Evolutionary conservation across 2,329 filamentous ascomycete species (phyloP).

Genomic region (Colletotrichum ledebouriae): DNA sequence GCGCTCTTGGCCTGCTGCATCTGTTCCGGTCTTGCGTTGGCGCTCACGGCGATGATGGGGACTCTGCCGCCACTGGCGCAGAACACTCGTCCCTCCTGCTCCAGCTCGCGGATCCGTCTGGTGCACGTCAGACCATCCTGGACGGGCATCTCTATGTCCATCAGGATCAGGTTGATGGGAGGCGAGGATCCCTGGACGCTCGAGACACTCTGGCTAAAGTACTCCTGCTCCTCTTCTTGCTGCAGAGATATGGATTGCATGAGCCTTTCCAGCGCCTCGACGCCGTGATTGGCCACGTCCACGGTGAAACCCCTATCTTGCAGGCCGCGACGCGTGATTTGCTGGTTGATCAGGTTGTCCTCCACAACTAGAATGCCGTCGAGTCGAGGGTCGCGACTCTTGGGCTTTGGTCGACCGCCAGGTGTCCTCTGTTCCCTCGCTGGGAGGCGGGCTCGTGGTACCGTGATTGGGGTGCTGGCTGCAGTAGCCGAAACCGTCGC

Average conservation of each 20-base stretch:
- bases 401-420: slow-evolving; percentile 30
- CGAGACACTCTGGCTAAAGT: slow-evolving; percentile 18
- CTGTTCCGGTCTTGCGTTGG: slow-evolving; percentile 76
- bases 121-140: slow-evolving; percentile 79
- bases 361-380: slow-evolving; percentile 68
- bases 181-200: slow-evolving; percentile 42
- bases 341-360: slow-evolving; percentile 73
- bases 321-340: slow-evolving; percentile 66
- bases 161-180: slow-evolving; percentile 73
- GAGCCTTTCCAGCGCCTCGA: slow-evolving; percentile 67
- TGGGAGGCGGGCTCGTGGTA: slow-evolving; percentile 9
- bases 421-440: slow-evolving; percentile 31
- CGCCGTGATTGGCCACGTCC: slow-evolving; percentile 68
- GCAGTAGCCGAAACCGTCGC: slow-evolving; percentile 9
- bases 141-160: slow-evolving; percentile 84
- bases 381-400: slow-evolving; percentile 46
- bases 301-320: slow-evolving; percentile 63
- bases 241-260: slow-evolving; percentile 47
- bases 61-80: slow-evolving; percentile 62
- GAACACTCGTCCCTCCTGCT: slow-evolving; percentile 65
- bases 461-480: slow-evolving; percentile 25
- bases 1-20: slow-evolving; percentile 63
- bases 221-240: slow-evolving; percentile 26
- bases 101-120: slow-evolving; percentile 72
- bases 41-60: slow-evolving; percentile 76